Base-by-base conservation (phyloP, 202 grass and related monocot species). In the Miscanthus sacchariflorus region DNA sequence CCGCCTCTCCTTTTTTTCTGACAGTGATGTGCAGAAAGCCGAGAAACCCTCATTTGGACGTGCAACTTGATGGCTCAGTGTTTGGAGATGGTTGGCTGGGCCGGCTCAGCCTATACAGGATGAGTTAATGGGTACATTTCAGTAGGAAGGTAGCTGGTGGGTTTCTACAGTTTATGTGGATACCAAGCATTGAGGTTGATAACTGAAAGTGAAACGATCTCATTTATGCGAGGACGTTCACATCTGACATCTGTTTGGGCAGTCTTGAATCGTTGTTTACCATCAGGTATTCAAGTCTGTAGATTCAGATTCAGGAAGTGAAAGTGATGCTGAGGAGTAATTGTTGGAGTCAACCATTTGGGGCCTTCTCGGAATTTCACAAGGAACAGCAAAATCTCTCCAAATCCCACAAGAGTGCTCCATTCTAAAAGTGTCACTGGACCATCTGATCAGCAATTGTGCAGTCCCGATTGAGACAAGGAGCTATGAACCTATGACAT, bases 1-100 rank as follows among this genome's bases (percentile, higher is more conserved):
- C 21, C 46, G 6, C 42, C 33, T 64, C 69, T 45, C 58, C 63
- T 14, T 30, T 88, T 30, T 90, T 48, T 54, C 30, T 59, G 83
- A 91, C 25, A 86, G 78, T 73, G 67, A 91, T 78, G 56, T 58
- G 52, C 28, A 48, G 66, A 74, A 82, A 74, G 35, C 11, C 54
- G 2, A 74, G 39, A 65, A 75, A 35, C 70, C 6, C 74, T 86
- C 28, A 13, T 78, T 64, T 77, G 77, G 65, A 38, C 43, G 36
- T 76, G 72, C 70, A 82, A 85, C 65, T 59, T 85, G 90, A 85
- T 88, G 24, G 82, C 43, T 88, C 86, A 78, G 64, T 89, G 90
- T 83, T 82, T 74, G 86, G 86, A 66, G 50, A 77, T 78, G 77
- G 69, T 85, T 88, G 24, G 36, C 27, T 68, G 54, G 72, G 64